Evolutionary conservation across 2,329 filamentous ascomycete genomes (phyloP).

Genomic region (Beauveria medogensis): DNA sequence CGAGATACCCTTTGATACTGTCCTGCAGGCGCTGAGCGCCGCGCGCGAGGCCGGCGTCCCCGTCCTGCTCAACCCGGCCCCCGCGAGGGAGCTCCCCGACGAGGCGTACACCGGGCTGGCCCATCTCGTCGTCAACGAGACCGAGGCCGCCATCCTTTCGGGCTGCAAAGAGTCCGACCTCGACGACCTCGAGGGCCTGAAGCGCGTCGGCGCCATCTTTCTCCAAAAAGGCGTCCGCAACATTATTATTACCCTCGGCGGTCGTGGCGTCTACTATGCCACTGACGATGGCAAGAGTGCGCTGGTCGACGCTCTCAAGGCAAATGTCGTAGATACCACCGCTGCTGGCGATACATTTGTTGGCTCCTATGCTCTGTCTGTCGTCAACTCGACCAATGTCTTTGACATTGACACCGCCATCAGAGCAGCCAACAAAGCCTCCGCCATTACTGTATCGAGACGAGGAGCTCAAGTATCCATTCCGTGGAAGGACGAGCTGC

Average conservation of each 20-base stretch:
- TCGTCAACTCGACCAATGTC: constrained; percentile 40
- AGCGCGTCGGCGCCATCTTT: constrained; percentile 50
- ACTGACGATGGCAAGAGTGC: constrained; percentile 34
- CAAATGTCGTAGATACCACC: constrained; percentile 81
- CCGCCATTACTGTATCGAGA: constrained; percentile 33
- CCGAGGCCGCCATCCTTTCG: constrained; percentile 69
- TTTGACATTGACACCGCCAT: constrained; percentile 51
- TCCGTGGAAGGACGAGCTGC: constrained; percentile 36
- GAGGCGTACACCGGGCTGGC: constrained; percentile 59
- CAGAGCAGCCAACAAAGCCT: constrained; percentile 43
- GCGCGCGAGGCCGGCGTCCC: constrained; percentile 41
- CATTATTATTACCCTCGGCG: constrained; percentile 77
- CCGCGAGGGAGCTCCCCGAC: constrained; percentile 60
- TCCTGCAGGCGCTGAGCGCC: constrained; percentile 50
- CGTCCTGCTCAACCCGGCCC: constrained; percentile 80
- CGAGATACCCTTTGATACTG: constrained; percentile 63
- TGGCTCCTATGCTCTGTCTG: constrained; percentile 72
- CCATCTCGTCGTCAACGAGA: constrained; percentile 85
- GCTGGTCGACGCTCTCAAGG: constrained; percentile 56
- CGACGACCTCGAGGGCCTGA: constrained; percentile 36
- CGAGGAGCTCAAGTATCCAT: constrained; percentile 37
- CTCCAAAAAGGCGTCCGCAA: constrained; percentile 61
- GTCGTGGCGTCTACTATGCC: constrained; percentile 65
- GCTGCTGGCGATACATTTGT: constrained; percentile 93
- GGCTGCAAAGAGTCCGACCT: constrained; percentile 43